Evolutionary conservation across 2,329 filamentous ascomycete genomes (phyloP), one percentile per base, ranked within the genome.

Genomic region (Apiospora pterosperma): DNA sequence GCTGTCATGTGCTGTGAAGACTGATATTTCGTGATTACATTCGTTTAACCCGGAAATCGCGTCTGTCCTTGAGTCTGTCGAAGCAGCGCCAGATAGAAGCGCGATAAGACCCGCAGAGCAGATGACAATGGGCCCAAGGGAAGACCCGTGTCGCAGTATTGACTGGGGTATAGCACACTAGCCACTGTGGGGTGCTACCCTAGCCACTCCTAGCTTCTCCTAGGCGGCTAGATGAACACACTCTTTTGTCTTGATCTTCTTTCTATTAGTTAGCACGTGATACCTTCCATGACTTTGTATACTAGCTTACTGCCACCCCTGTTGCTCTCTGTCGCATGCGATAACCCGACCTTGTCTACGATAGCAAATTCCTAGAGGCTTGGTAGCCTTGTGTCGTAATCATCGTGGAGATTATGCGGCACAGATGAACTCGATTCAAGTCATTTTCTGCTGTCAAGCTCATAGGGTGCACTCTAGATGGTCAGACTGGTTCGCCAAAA

Each of bases 11-110:
- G 19, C n/a, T 23, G n/a, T 21, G 41, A 55, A n/a, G 16, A n/a
- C 48, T 55, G n/a, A 55, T 12, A 7, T 19, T 6, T 12, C 11
- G 8, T 5, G 19, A 4, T 1, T n/a, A 16, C 28, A 76, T 85
- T 92, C 62, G 86, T 92, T 71, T 87, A 86, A 71, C 90, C 90
- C 1, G 90, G 90, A 1, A 92, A 91, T 69, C 90, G n/a, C n/a
- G 90, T 5, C 85, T 85, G 1, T 92, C 71, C 76, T 91, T 59
- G 85, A 88, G 69, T 93, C 92, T 69, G 90, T 93, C 58, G 90
- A 63, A 87, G 85, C 67, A 86, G 80, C 36, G 85, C 90, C 2
- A 80, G 83, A 42, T 79, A 90, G 76, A 93, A 93, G 80, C 79
- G 80, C 61, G 76, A 79, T 59, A 79, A 69, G 10, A 74, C 77